Evolutionary conservation across 23 red algal species (phyloP), one percentile per base, ranked within the genome.

Genomic region (Gracilaria caudata): DNA sequence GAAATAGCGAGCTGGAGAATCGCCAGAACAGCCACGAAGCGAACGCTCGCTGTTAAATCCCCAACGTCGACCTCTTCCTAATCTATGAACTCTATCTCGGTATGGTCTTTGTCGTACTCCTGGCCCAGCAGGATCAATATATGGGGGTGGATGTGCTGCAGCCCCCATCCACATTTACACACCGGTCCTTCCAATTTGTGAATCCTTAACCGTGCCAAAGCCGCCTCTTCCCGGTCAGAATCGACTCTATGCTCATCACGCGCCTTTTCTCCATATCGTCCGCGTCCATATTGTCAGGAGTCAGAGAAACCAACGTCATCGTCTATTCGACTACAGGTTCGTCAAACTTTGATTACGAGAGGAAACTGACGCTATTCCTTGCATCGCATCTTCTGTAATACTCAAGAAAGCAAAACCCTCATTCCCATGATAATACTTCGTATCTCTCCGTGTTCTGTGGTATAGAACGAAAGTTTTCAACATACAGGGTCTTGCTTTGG

Each of bases 391-490:
- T 89, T 17, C 81, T 82, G 73, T 63, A 86, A 55, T 95, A 98
- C 51, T 98, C 96, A 13, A 98, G 89, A 78, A 98, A 98, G 85
- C 93, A 95, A 79, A 98, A 98, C 7, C 96, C 96, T 71, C 96
- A 98, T 77, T 23, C 96, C 96, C 96, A 98, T 98, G 61, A 98
- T 90, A 43, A 98, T 91, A 59, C 96, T 87, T 44, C 81, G 93
- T 30, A 98, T 53, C 80, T 98, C 92, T 24, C 96, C 96, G 44
- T 98, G 92, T 70, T 98, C 96, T 41, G 86, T 83, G 12, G 96
- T 98, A 73, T 98, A 93, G 59, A 98, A 94, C 6, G 92, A 83
- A 33, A 98, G 83, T 98, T 98, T 32, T 93, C 96, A 34, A 98
- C 83, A 71, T 98, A 98, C 2, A 98, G 76, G 19, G 92, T 98